These are phyloP conservation scores for Ilyonectria destructans DNA, from an alignment of 2,329 filamentous ascomycete genomes.

Conservation along the genomic window DNA sequence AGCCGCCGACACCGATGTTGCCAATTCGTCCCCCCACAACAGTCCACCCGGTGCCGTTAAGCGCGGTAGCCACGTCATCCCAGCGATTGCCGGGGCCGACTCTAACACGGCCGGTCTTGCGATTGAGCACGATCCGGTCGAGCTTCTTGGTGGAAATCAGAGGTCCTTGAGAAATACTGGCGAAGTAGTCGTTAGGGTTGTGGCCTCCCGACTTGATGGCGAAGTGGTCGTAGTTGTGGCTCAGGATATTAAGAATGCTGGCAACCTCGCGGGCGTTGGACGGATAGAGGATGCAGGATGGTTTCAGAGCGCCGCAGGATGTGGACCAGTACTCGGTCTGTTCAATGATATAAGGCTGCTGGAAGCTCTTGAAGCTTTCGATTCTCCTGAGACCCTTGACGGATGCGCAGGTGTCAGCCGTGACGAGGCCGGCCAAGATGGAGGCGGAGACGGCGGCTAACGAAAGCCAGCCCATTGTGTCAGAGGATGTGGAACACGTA, in stretches of 20 bases:
- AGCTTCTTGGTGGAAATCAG: slow-evolving; percentile 66
- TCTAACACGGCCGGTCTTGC: slow-evolving; percentile 55
- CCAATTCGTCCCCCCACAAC: slow-evolving; percentile 64
- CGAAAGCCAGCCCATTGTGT: neutral
- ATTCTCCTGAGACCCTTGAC: slow-evolving; percentile 21
- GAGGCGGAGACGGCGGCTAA: neutral
- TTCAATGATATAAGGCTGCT: slow-evolving; percentile 55
- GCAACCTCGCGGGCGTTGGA: slow-evolving; percentile 68
- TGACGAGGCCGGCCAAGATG: neutral
- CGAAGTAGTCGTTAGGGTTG: slow-evolving; percentile 68
- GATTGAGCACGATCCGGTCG: slow-evolving; percentile 59
- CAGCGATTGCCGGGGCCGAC: slow-evolving; percentile 65
- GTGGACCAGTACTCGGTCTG: slow-evolving; percentile 64
- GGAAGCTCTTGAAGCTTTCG: slow-evolving; percentile 27
- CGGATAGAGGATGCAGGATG: slow-evolving; percentile 65
- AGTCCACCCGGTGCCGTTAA: slow-evolving; percentile 61
- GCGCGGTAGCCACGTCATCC: slow-evolving; percentile 58
- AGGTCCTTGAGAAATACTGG: slow-evolving; percentile 66
- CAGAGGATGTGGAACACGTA: neutral
- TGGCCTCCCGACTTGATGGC: slow-evolving; percentile 73
- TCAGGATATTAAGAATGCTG: slow-evolving; percentile 65
- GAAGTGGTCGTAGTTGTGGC: slow-evolving; percentile 64
- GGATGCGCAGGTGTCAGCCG: slow-evolving; percentile 28
- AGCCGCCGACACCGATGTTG: slow-evolving; percentile 64
- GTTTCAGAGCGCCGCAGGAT: slow-evolving; percentile 60